Percentiles rank a stretch among this genome's conserved stretches.
These are phyloP conservation scores for Phoenix dactylifera DNA, from an alignment of 176 grass and related monocot genomes.

Conservation along the genomic window DNA sequence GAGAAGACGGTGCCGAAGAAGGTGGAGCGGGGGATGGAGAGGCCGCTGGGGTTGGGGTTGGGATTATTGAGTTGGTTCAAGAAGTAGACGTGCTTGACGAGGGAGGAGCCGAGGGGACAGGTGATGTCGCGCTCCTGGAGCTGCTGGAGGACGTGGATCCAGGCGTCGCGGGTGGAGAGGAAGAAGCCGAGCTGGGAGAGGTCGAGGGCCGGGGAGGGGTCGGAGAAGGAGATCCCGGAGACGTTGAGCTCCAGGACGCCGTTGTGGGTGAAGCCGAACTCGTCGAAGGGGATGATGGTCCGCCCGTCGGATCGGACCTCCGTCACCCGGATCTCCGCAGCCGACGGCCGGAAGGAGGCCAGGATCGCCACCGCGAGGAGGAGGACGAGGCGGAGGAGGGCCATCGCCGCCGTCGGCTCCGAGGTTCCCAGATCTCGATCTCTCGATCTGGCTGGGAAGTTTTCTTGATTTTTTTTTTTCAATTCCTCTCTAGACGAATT, in stretches of 20 bases:
- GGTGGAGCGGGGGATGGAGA: constrained; percentile 2
- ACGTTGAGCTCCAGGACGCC: constrained; percentile 8
- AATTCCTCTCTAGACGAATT: no score
- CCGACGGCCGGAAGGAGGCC: neutral
- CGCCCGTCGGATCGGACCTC: neutral
- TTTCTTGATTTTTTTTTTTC: no score
- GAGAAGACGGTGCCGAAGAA: neutral
- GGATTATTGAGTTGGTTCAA: neutral
- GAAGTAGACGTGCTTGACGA: neutral
- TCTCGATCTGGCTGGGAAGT: no score
- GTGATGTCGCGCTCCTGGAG: neutral
- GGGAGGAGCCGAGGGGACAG: neutral
- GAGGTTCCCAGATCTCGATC: no score
- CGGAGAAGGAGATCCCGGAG: constrained; percentile 3
- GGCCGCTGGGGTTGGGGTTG: neutral
- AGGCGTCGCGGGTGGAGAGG: constrained; percentile 3
- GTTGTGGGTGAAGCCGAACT: constrained; percentile 9
- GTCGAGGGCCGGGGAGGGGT: neutral
- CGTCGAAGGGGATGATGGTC: constrained; percentile 7
- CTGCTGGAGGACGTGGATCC: constrained; percentile 1
- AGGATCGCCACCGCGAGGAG: no score
- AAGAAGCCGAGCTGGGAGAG: constrained; percentile 1
- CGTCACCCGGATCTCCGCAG: constrained; percentile 6
- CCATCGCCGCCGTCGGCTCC: no score
- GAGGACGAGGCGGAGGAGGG: no score